Evolutionary conservation across 2,329 filamentous ascomycete species (phyloP), one percentile per base, ranked within the genome.

Genomic region (Bipolaris victoriae): DNA sequence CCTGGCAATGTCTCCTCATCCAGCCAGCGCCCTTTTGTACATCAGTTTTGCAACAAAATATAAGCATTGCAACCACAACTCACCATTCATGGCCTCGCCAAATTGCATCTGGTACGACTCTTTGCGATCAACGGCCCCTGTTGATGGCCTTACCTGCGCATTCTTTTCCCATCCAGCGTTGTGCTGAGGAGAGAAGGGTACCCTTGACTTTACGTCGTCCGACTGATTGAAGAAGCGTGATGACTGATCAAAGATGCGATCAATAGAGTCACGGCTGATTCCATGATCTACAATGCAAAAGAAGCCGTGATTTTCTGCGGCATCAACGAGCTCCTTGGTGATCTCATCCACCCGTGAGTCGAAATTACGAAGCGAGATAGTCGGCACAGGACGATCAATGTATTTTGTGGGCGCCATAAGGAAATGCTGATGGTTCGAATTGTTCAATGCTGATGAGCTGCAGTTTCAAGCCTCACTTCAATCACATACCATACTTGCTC

Each of bases 21-120:
- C 10, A 86, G 76, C 85, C 86, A 88, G 35, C 58, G 66, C 20
- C 66, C 66, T 68, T 49, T 48, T 13, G 43, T 35, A 2, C 15
- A 48, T 57, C 22, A 58, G 41, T 22, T 39, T 40, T 4, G 33
- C 45, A 26, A 26, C 7, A 16, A 20, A 16, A 4, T 31, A 31
- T 10, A 13, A 43, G 5, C 24, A 16, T 24, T 26, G 49, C 3
- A 4, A 37, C 13, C 24, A 10, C 7, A 45, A 52, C 57, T 77
- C 73, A 43, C 77, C 79, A 11, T 79, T 70, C 80, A 85, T 83
- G 55, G 79, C 80, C 48, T 77, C 76, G n/a, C 85, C 84, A 60
- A 85, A 87, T 66, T 88, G 85, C 71, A 88, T 76, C 69, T 88
- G 85, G 66, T 87, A 86, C 10, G 82, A 85, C 70, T 88, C 86